Evolutionary conservation across 345 rosid species (phyloP), one percentile per base, ranked within the genome.

Genomic region (Laguncularia racemosa): DNA sequence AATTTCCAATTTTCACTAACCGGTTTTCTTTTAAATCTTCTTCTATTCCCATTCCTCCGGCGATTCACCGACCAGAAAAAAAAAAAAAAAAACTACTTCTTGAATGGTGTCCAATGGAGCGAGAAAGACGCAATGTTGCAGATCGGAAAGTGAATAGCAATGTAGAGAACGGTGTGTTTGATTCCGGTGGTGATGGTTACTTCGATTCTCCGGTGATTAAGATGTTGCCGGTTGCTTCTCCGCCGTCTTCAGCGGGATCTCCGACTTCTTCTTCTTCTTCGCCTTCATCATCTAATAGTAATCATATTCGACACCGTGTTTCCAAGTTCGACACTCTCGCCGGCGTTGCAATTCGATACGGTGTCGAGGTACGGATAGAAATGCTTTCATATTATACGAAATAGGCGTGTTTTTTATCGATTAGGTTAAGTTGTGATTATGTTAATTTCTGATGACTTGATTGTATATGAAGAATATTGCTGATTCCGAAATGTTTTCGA

Each of bases 261-360:
- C 11, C 40, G 40, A 33, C 40, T 4, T 33, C 9, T 57, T 52
- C 9, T 65, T 63, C 63, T 14, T 59, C 60, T 6, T 51, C 62
- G 45, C 48, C 60, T 50, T 53, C 65, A 10, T 66, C 79, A 6
- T 48, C 64, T 52, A 71, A 52, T 38, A 56, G 56, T 58, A 80
- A 75, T 40, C 80, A 55, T 57, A 77, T 87, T 17, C 80, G 87
- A 50, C 99, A 93, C 48, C 78, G 43, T 0, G 90, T 93, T 38
- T 86, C 97, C 33, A 84, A 79, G 57, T 65, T 82, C 51, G 95
- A 92, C 58, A 92, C 98, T 56, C 91, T 92, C 12, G 98, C 95
- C 46, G 98, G 98, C 28, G 73, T 92, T 40, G 98, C 98, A 53
- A 92, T 92, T 38, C 84, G 82, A 62, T 92, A 92, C 55, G 98